These are phyloP conservation scores for Anastatica hierochuntica DNA, from an alignment of 345 rosid species.

Conservation along the genomic window DNA sequence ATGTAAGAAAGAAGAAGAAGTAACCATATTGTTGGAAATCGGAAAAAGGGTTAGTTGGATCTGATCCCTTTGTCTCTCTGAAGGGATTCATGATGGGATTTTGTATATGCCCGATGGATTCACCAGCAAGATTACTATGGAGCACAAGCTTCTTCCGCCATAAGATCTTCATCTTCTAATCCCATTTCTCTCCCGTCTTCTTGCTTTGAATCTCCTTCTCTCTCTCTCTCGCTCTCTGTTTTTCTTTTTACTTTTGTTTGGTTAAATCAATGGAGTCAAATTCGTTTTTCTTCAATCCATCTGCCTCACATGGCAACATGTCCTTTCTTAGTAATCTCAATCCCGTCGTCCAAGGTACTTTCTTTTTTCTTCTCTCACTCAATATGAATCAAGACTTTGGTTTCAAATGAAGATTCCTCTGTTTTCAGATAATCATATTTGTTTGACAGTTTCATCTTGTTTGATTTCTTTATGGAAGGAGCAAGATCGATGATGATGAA, in stretches of 20 bases:
- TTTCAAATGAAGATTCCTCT: too few relatives aligned
- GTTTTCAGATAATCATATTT: too few relatives aligned
- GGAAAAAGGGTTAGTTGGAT: background rate
- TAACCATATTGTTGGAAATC: background rate
- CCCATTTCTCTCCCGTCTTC: background rate
- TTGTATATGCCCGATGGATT: slow-evolving; percentile 67
- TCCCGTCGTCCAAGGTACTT: slow-evolving; percentile 45
- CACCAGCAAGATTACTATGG: slow-evolving; percentile 91
- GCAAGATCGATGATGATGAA: slow-evolving; percentile 41
- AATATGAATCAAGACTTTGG: too few relatives aligned
- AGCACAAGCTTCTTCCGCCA: slow-evolving; percentile 96
- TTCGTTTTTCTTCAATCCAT: slow-evolving; percentile 52
- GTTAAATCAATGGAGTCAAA: slow-evolving; percentile 57
- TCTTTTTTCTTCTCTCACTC: background rate
- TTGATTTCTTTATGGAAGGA: too few relatives aligned
- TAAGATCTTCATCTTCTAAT: slow-evolving; percentile 77
- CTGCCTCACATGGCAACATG: slow-evolving; percentile 50
- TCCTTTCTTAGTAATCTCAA: slow-evolving; percentile 53
- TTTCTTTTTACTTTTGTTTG: background rate
- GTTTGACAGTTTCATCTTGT: too few relatives aligned
- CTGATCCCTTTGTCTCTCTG: slow-evolving; percentile 3
- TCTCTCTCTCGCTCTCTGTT: background rate
- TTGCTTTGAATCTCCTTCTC: background rate
- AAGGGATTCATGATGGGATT: slow-evolving; percentile 58
- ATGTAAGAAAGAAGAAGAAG: too few relatives aligned